Conservation (phyloP, 2,329 filamentous ascomycete species). For the Bipolaris gigantea region DNA sequence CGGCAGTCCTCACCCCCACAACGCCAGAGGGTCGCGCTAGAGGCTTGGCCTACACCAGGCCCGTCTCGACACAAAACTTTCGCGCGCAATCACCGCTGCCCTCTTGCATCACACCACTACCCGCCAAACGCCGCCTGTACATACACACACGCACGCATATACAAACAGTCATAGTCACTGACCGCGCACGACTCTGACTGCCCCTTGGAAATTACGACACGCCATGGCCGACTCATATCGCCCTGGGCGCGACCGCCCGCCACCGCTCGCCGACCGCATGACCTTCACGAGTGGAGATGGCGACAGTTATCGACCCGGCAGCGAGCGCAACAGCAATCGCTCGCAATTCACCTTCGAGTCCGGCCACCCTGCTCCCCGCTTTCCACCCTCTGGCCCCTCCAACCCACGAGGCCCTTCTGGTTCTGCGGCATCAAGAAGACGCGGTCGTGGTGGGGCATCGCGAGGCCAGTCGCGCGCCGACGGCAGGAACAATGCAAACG, state of each 20-base stretch:
- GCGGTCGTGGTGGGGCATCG: constrained; percentile 22
- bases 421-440: constrained; percentile 13
- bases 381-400: constrained; percentile 32
- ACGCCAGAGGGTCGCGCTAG: constrained; percentile 10
- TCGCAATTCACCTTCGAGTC: constrained; percentile 43
- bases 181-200: constrained; percentile 3
- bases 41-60: constrained; percentile 16
- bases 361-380: constrained; percentile 31
- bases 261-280: constrained; percentile 32
- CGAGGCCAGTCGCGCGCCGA: constrained; percentile 17
- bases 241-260: constrained; percentile 26
- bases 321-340: constrained; percentile 17
- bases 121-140: constrained; percentile 6
- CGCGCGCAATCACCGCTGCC: constrained; percentile 12
- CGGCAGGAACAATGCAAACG: constrained; percentile 25
- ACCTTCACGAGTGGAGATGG: constrained; percentile 32
- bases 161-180: neutral
- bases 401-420: constrained; percentile 18
- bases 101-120: constrained; percentile 3
- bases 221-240: constrained; percentile 36
- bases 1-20: constrained; percentile 4
- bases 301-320: constrained; percentile 34
- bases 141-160: constrained; percentile 1
- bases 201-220: constrained; percentile 7
- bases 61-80: constrained; percentile 17